A percentile compares a stretch with the other conserved stretches of the same genome.
These are phyloP conservation scores for Dictyostelium intermedium DNA, from an alignment of 78 protist species.

Conservation along the genomic window DNA sequence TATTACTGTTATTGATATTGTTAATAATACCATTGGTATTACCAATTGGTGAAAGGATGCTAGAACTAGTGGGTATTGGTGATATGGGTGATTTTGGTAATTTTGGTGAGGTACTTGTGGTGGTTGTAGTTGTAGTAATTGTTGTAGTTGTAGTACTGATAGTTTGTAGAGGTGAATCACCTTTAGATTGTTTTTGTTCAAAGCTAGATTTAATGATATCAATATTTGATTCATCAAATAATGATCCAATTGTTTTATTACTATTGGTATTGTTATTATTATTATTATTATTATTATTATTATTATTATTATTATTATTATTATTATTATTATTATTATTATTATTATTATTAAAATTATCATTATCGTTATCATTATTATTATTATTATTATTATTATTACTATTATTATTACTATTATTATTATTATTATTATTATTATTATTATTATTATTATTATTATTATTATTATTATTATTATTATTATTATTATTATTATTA, in stretches of 20 bases:
- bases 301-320: not conserved
- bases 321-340: not conserved
- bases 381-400: no score
- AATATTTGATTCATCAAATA: not conserved
- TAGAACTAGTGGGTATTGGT: not conserved
- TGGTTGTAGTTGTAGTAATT: not conserved
- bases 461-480: no score
- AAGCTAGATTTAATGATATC: slow-evolving; percentile 2
- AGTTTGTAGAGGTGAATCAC: not conserved
- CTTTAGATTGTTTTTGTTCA: not conserved
- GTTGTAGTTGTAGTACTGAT: not conserved
- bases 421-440: no score
- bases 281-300: not conserved
- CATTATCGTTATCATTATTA: no score
- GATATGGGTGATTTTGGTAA: not conserved
- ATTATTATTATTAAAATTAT: not conserved
- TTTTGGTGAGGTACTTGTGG: not conserved
- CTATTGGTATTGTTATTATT: not conserved
- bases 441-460: no score
- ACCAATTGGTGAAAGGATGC: not conserved
- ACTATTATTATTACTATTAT: no score
- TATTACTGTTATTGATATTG: not conserved
- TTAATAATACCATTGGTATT: not conserved
- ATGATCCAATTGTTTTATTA: not conserved
- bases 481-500: no score